phyloP scores from a whole-genome alignment of 1,284 basidiomycete species.

The Sanghuangporus weigelae region DNA sequence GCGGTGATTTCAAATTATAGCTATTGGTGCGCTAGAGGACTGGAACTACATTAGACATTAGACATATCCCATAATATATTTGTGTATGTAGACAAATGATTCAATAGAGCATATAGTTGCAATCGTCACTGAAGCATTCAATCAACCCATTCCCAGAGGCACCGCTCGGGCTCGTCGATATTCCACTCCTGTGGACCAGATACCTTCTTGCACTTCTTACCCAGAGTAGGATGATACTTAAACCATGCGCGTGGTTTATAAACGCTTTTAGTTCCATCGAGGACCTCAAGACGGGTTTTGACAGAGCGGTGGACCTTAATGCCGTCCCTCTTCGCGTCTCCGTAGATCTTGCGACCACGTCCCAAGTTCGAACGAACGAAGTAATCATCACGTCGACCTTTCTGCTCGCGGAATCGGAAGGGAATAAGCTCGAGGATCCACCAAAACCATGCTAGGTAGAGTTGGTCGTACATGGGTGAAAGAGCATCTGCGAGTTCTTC shows the following conservation, averaged over 20 bases:
- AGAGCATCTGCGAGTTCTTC: slow-evolving; percentile 44
- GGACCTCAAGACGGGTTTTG: slow-evolving; percentile 16
- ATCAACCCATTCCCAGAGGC: slow-evolving; percentile 15
- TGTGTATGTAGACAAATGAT: no score
- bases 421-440: slow-evolving; percentile 41
- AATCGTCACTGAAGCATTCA: neutral
- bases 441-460: slow-evolving; percentile 34
- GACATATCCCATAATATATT: no score
- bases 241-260: slow-evolving; percentile 17
- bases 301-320: slow-evolving; percentile 16
- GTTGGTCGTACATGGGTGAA: slow-evolving; percentile 40
- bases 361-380: slow-evolving; percentile 16
- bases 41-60: no score
- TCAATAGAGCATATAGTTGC: no score
- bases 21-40: no score
- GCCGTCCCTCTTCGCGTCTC: slow-evolving; percentile 16
- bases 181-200: slow-evolving; percentile 8
- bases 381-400: slow-evolving; percentile 16
- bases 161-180: slow-evolving; percentile 5
- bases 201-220: slow-evolving; percentile 8
- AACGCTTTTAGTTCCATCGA: slow-evolving; percentile 3
- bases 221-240: neutral
- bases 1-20: no score
- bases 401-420: slow-evolving; percentile 18
- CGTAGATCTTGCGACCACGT: slow-evolving; percentile 16